Evolutionary conservation across 441 rosid species (phyloP).

Genomic region (Populus tomentosa): DNA sequence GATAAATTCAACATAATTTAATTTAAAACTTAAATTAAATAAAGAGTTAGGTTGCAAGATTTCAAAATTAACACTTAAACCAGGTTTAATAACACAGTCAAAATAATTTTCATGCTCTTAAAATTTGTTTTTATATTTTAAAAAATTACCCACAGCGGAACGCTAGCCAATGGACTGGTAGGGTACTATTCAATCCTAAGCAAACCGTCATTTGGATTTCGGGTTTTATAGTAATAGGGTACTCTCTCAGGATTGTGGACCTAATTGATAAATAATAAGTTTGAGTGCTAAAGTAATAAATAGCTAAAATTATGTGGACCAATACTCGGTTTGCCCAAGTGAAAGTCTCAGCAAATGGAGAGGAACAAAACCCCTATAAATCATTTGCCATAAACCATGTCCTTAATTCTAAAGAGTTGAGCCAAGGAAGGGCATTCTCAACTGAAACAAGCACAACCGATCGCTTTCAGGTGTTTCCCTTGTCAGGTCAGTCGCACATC

Average conservation of each 20-base stretch:
- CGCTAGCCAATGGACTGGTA: too few species aligned
- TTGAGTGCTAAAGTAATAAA: not conserved
- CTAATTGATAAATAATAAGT: not conserved
- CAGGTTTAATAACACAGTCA: too few species aligned
- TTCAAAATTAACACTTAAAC: too few species aligned
- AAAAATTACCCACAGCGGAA: too few species aligned
- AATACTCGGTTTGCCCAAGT: not conserved
- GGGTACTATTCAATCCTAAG: too few species aligned
- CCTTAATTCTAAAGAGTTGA: not conserved
- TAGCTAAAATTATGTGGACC: too few species aligned
- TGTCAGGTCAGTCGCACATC: constrained; percentile 5
- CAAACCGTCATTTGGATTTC: too few species aligned
- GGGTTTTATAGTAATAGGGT: not conserved
- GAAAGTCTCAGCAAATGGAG: not conserved
- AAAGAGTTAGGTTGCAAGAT: too few species aligned
- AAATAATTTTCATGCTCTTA: too few species aligned
- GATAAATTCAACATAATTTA: too few species aligned
- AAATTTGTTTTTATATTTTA: too few species aligned
- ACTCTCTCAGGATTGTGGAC: not conserved
- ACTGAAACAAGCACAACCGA: not conserved
- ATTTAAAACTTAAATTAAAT: too few species aligned
- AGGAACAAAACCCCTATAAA: not conserved
- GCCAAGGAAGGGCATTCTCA: not conserved
- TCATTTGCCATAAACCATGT: not conserved
- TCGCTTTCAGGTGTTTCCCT: not conserved